Conservation (phyloP, 352 stramenopile species). For the Halophytophthora batemanensis region DNA sequence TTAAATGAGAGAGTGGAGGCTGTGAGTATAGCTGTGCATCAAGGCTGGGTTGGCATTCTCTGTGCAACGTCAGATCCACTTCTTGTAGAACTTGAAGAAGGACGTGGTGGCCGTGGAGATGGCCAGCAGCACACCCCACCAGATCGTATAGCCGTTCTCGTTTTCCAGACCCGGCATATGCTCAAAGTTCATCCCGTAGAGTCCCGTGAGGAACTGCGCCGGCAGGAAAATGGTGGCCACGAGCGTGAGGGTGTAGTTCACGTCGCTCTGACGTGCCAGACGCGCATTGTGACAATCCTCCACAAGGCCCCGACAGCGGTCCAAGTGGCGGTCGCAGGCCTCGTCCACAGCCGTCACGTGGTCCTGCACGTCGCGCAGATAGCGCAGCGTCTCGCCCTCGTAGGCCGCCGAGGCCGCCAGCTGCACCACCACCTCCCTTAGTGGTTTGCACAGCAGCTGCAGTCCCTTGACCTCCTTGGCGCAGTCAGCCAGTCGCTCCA, state of each 20-base stretch:
- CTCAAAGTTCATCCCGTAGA: conserved; percentile 90
- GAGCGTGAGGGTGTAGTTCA: conserved; percentile 80
- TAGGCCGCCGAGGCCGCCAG: conserved; percentile 72
- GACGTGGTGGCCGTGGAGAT: conserved; percentile 41
- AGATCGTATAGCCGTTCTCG: conserved; percentile 76
- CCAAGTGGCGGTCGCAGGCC: conserved; percentile 77
- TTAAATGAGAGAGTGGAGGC: too few relatives aligned
- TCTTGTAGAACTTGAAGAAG: conserved; percentile 77
- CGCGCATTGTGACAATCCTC: conserved; percentile 73
- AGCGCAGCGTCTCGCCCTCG: conserved; percentile 62
- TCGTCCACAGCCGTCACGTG: conserved; percentile 79
- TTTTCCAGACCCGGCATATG: conserved; percentile 83
- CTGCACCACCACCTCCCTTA: conserved; percentile 71
- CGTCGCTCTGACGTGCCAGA: conserved; percentile 60
- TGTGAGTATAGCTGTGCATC: too few relatives aligned
- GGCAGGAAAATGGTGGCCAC: conserved; percentile 81
- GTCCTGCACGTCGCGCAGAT: conserved; percentile 85
- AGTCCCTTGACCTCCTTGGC: conserved; percentile 76
- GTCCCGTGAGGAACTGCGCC: conserved; percentile 82
- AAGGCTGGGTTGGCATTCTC: too few relatives aligned
- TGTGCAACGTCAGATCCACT: conserved; percentile 41
- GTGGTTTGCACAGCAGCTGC: conserved; percentile 67
- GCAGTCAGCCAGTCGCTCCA: conserved; percentile 47
- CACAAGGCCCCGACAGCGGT: conserved; percentile 56
- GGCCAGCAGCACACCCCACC: conserved; percentile 61